phyloP scores from a whole-genome alignment of 2,329 filamentous ascomycete species.

The Aspergillus arachidicola region DNA sequence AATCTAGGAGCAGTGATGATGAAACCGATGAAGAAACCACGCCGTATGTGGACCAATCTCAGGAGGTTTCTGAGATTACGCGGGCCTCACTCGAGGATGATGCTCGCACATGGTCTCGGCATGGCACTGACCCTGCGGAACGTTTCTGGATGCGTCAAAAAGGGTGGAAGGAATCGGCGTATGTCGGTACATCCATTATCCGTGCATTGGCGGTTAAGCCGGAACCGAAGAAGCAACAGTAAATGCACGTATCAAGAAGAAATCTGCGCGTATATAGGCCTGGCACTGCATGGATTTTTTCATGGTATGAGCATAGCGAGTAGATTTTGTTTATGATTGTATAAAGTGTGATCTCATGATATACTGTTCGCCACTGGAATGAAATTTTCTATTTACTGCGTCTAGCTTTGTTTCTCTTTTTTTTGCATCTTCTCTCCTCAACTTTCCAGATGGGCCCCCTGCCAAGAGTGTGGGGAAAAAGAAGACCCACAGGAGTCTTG shows the following conservation, averaged over 20 bases:
- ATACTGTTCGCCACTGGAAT: background rate
- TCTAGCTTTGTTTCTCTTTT: too few species aligned
- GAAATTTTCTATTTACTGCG: background rate
- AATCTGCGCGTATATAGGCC: background rate
- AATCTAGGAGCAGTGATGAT: slow-evolving; percentile 26
- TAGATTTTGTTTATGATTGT: background rate
- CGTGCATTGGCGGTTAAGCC: slow-evolving; percentile 30
- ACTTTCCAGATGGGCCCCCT: too few species aligned
- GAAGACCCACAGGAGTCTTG: background rate
- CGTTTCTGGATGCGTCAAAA: slow-evolving; percentile 50
- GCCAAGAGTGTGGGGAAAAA: background rate
- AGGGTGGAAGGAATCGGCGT: slow-evolving; percentile 46
- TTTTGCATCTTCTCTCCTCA: too few species aligned
- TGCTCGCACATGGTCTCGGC: slow-evolving; percentile 38
- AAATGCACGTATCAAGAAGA: too few species aligned
- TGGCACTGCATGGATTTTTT: background rate
- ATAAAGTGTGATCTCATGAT: background rate
- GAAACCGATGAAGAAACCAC: slow-evolving; percentile 10
- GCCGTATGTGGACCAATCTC: slow-evolving; percentile 13
- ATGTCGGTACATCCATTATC: slow-evolving; percentile 46
- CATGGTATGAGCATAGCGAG: background rate
- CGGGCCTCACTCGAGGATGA: slow-evolving; percentile 47
- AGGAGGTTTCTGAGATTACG: slow-evolving; percentile 34
- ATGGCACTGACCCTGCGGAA: slow-evolving; percentile 35
- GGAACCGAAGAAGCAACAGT: slow-evolving; percentile 34